These are phyloP conservation scores for Botrytis fragariae DNA, from an alignment of 2,329 filamentous ascomycete genomes.

Conservation along the genomic window DNA sequence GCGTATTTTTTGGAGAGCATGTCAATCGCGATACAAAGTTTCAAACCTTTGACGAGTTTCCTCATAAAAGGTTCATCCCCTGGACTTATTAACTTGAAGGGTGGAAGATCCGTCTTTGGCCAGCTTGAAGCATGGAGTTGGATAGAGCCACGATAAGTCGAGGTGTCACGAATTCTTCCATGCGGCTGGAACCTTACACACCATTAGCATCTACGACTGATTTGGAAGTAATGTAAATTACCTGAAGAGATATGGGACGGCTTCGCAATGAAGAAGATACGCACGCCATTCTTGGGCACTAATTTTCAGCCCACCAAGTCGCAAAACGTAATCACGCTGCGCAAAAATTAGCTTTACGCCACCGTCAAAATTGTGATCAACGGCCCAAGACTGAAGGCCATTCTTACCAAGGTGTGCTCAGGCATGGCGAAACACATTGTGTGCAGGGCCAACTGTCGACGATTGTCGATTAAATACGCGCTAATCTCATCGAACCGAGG, in stretches of 20 bases:
- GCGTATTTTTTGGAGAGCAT: fast-evolving
- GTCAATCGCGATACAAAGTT: not conserved
- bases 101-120: conserved; percentile 5
- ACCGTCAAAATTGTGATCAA: not conserved
- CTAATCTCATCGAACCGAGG: conserved; percentile 16
- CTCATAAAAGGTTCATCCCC: no score
- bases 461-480: conserved; percentile 16
- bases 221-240: not conserved
- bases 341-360: not conserved
- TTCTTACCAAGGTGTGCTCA: conserved; percentile 21
- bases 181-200: not conserved
- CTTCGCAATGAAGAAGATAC: conserved; percentile 18
- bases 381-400: not conserved
- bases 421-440: conserved; percentile 23
- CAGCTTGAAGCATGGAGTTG: conserved; percentile 4
- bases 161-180: not conserved
- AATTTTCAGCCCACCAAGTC: conserved; percentile 12
- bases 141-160: conserved; percentile 12
- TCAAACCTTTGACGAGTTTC: not conserved
- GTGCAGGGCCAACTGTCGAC: conserved; percentile 20
- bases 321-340: conserved; percentile 13
- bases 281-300: conserved; percentile 21
- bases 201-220: not conserved
- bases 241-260: not conserved
- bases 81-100: not conserved